Percentiles rank a stretch among this genome's conserved stretches.
These are phyloP conservation scores for Tylopilus sp. DNA, from an alignment of 768 basidiomycete species.

Conservation along the genomic window DNA sequence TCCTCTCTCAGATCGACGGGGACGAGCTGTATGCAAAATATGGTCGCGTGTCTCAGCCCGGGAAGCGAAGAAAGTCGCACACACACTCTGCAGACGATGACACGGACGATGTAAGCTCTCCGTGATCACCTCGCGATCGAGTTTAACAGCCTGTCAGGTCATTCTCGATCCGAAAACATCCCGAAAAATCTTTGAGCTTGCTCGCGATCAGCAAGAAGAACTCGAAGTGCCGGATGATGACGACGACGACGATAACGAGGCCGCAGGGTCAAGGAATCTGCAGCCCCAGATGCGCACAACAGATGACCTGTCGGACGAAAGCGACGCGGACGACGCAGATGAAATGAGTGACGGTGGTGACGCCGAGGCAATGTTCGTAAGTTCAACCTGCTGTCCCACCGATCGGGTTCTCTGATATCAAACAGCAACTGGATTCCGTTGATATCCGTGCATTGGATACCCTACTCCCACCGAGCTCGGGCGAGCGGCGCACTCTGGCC, in stretches of 20 bases:
- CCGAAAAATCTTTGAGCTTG: slow-evolving; percentile 85
- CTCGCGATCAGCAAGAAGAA: slow-evolving; percentile 90
- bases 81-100: slow-evolving; percentile 46
- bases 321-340: slow-evolving; percentile 36
- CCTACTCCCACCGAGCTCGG: slow-evolving; percentile 69
- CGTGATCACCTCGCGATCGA: background rate
- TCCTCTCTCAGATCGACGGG: slow-evolving; percentile 77
- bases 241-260: slow-evolving; percentile 38
- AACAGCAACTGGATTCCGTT: slow-evolving; percentile 82
- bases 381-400: slow-evolving; percentile 21
- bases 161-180: slow-evolving; percentile 81
- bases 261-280: slow-evolving; percentile 25
- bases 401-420: slow-evolving; percentile 4
- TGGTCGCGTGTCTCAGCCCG: slow-evolving; percentile 71
- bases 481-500: slow-evolving; percentile 82
- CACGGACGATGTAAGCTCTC: slow-evolving; percentile 50
- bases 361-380: slow-evolving; percentile 61
- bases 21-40: slow-evolving; percentile 78
- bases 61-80: slow-evolving; percentile 66
- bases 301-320: slow-evolving; percentile 58
- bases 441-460: slow-evolving; percentile 86
- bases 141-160: slow-evolving; percentile 39
- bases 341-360: slow-evolving; percentile 30
- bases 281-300: slow-evolving; percentile 26
- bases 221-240: slow-evolving; percentile 62